Base-by-base conservation (phyloP, 768 basidiomycete species). In the Termitomyces sp. region DNA sequence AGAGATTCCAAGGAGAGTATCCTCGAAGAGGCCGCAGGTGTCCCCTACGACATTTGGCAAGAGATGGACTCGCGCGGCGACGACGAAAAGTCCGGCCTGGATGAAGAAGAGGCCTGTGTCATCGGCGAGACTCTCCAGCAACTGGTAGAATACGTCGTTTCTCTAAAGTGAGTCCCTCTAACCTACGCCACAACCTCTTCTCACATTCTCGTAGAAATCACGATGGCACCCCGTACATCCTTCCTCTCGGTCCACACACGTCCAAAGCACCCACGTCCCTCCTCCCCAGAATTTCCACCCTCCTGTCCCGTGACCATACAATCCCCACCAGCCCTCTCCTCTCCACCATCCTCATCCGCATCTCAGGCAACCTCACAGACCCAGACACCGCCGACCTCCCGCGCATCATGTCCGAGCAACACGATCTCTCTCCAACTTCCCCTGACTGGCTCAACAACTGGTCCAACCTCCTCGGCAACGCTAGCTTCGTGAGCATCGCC, bases 381-480 rank as follows among this genome's bases (percentile, higher is more conserved):
- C 66, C 69, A 16, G 87, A 91, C 67, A 87, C 88, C 0, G 81
- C 84, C 0, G 79, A 79, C 54, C 76, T 91, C 3, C 82, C 89
- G 8, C 66, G 67, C 12, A 72, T 83, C 55, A 88, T 93, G 85
- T 74, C 78, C 40, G 83, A 84, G 48, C 83, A 88, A 57, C 84
- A 88, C 62, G 81, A 84, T 50, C 77, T 91, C 35, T 85, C 83
- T 2, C 90, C 90, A 1, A 87, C 87, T 12, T 84, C 86, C 1
- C 82, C 86, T 0, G 79, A 84, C 5, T 93, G 90, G 90, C 69
- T 91, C 30, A 72, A 72, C 18, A 85, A 87, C 66, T 91, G 90
- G 90, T 69, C 75, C 40, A 77, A 64, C 40, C 72, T 91, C 6
- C 68, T 90, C 14, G 72, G 71, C n/a, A 83, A 83, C 60, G 68